Evolutionary conservation across 371 early-diverging fungal genomes (phyloP).

Genomic region (Mortierella sp.): DNA sequence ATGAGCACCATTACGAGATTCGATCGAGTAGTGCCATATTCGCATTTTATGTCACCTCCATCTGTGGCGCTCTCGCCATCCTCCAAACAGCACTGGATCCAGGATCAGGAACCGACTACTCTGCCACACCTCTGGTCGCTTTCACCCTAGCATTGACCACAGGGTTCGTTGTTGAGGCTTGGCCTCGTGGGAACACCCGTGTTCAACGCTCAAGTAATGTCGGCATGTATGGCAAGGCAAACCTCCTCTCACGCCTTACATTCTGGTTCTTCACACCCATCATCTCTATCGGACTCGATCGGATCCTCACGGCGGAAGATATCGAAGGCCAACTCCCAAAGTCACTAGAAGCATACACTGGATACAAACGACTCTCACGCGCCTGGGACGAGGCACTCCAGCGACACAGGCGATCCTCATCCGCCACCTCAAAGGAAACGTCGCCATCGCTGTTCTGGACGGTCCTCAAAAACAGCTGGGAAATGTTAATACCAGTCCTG

Average conservation of each 20-base stretch:
- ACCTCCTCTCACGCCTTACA: conserved; percentile 24
- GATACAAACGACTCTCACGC: not conserved
- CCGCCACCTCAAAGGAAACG: not conserved
- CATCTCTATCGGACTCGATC: conserved; percentile 5
- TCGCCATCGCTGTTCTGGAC: conserved; percentile 18
- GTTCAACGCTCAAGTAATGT: conserved; percentile 15
- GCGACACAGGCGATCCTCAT: not conserved
- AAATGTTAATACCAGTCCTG: not conserved
- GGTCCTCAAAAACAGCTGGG: not conserved
- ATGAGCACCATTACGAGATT: conserved; percentile 27
- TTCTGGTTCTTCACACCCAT: conserved; percentile 30
- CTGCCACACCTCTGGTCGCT: not conserved
- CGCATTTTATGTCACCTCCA: conserved; percentile 17
- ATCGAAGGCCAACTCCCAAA: conserved; percentile 12
- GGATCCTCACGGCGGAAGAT: conserved; percentile 17
- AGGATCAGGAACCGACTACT: conserved; percentile 2
- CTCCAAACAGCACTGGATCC: not conserved
- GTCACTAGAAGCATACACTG: not conserved
- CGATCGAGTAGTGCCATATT: conserved; percentile 33
- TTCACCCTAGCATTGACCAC: conserved; percentile 6
- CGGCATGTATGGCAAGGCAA: conserved; percentile 36
- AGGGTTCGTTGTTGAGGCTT: conserved; percentile 31
- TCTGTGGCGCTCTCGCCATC: conserved; percentile 7
- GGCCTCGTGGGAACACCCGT: conserved; percentile 27
- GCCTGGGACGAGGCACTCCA: conserved; percentile 1